These are phyloP conservation scores for Scheffersomyces cryptocercus DNA, from an alignment of 1,139 yeast genomes.

Conservation along the genomic window DNA sequence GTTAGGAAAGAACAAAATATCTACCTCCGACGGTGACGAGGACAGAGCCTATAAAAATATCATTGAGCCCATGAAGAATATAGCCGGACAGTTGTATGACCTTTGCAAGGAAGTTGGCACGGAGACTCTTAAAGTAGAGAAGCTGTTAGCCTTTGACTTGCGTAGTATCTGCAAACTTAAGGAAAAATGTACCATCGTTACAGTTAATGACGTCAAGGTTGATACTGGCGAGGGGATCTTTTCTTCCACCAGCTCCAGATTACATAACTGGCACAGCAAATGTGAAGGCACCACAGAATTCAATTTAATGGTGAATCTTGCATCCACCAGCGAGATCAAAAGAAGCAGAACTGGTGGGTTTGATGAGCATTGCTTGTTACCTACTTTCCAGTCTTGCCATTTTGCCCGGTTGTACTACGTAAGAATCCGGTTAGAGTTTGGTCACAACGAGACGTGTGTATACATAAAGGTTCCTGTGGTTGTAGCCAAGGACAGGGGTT, in stretches of 20 bases:
- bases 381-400: slow-evolving; percentile 14
- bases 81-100: slow-evolving; percentile 6
- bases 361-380: slow-evolving; percentile 11
- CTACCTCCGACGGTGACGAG: slow-evolving; percentile 2
- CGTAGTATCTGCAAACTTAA: neutral
- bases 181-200: neutral
- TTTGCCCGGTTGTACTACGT: slow-evolving; percentile 13
- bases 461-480: slow-evolving; percentile 1
- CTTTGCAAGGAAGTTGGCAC: slow-evolving; percentile 9
- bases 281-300: neutral
- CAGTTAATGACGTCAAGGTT: neutral
- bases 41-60: slow-evolving; percentile 9
- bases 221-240: neutral
- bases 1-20: slow-evolving; percentile 5
- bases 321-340: neutral
- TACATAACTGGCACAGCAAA: neutral
- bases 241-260: neutral
- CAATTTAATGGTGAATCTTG: neutral
- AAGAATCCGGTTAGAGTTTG: slow-evolving; percentile 2
- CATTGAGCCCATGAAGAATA: slow-evolving; percentile 9
- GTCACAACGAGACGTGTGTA: neutral
- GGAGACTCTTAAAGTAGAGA: slow-evolving; percentile 11
- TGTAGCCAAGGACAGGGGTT: neutral
- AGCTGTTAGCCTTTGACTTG: neutral
- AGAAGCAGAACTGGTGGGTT: slow-evolving; percentile 13